Base-by-base conservation (phyloP, 2,329 filamentous ascomycete genomes). In the Apiospora arundinis region DNA sequence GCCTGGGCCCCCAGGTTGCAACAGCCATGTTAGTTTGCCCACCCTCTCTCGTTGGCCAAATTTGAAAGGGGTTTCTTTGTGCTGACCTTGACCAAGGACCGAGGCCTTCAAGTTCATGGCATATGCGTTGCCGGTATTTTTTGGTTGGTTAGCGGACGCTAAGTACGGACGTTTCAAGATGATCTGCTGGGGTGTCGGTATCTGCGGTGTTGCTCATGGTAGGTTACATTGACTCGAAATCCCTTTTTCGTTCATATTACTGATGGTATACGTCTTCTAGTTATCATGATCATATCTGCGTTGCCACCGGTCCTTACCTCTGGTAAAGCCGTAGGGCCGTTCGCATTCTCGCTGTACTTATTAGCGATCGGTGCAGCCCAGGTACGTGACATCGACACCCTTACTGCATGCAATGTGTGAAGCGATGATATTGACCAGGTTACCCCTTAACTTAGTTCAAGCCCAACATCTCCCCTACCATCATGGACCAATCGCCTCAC, bases 381-480 rank as follows among this genome's bases (percentile, higher is more conserved):
- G 65, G 65, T 67, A 67, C 9, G 65, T 67, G 6, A 12, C 40
- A 28, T 5, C n/a, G 14, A n/a, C 14, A 2, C 2, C 32, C 2
- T 4, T 2, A 37, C 37, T 32, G 52, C 11, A 6, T 32, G 52
- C 11, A 6, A 11, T 11, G 6, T 14, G 9, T 14, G 56, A 63
- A 40, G 9, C 18, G 32, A 12, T 21, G 9, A 23, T 11, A 63
- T 3, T 21, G n/a, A 63, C 21, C 9, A 63, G 8, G 12, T 28
- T 46, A 21, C 42, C 65, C 42, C 40, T 44, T 40, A n/a, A 12
- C 81, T 70, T 81, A 84, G 77, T 93, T 94, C 85, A 95, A 94
- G 82, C 83, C 91, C 52, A 94, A 93, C 74, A 90, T 95, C 49
- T 89, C 90, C 0, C 90, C 91, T 0, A 84, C 92, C 7, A 85